Conservation (phyloP, 2,329 filamentous ascomycete genomes). For the Saccharata proteae region DNA sequence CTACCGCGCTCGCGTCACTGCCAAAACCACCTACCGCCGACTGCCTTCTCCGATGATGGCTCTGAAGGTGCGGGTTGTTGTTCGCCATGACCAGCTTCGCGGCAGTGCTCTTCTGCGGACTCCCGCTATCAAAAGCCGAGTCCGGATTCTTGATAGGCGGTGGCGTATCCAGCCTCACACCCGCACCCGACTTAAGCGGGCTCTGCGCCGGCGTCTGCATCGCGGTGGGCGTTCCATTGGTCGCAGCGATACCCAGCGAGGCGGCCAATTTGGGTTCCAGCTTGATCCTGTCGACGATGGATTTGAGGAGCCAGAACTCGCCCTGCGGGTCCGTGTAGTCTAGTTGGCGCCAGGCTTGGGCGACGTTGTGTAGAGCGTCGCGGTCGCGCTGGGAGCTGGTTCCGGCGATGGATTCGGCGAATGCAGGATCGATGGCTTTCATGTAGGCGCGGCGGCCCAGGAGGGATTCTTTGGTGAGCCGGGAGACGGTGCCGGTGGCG, state of each 20-base stretch:
- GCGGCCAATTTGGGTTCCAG: slow-evolving; percentile 52
- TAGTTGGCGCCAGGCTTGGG: slow-evolving; percentile 73
- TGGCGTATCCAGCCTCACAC: too few relatives aligned
- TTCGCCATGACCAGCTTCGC: slow-evolving; percentile 64
- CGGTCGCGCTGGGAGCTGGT: slow-evolving; percentile 59
- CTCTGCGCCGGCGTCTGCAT: neutral
- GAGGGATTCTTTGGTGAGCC: slow-evolving; percentile 60
- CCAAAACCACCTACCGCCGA: slow-evolving; percentile 16
- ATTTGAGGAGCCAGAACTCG: slow-evolving; percentile 70
- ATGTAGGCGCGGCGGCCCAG: slow-evolving; percentile 72
- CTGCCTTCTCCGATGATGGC: slow-evolving; percentile 50
- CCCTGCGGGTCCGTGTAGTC: slow-evolving; percentile 86
- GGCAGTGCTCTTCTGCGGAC: slow-evolving; percentile 6
- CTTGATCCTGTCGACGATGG: slow-evolving; percentile 61
- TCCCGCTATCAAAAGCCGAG: neutral
- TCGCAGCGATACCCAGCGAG: slow-evolving; percentile 25
- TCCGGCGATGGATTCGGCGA: slow-evolving; percentile 79
- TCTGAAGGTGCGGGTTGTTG: slow-evolving; percentile 75
- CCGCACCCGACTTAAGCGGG: too few relatives aligned
- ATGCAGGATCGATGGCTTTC: slow-evolving; percentile 68
- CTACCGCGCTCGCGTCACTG: slow-evolving; percentile 14
- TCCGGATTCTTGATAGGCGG: neutral
- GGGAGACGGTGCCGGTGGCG: slow-evolving; percentile 11
- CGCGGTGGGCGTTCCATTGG: neutral
- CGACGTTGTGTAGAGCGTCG: slow-evolving; percentile 70